Base-by-base conservation (phyloP, 371 early-diverging fungal genomes). In the Mortierella sp. region DNA sequence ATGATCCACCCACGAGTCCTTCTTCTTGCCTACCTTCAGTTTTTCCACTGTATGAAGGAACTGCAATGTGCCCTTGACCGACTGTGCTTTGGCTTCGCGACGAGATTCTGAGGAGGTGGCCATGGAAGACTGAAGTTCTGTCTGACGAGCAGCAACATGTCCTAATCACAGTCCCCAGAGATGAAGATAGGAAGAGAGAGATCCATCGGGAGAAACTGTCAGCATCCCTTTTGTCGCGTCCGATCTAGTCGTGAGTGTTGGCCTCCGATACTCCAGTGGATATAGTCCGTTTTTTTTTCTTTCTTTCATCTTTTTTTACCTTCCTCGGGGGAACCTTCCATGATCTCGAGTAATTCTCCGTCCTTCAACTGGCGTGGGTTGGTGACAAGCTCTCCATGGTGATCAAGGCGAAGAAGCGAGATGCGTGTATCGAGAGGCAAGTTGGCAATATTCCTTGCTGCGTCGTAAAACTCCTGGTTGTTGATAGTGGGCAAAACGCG, bases 21-120 rank as follows among this genome's bases (percentile, higher is more conserved):
- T n/a, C n/a, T n/a, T n/a, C n/a, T n/a, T n/a, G n/a, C n/a, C n/a
- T 85, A 88, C 91, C 85, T 93, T 93, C 19, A 93, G 82, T 29
- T 87, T 88, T 64, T 90, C 89, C 51, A 89, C 86, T 12, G 82
- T 85, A 61, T 90, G 90, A 52, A 92, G 80, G 68, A 93, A 92
- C 19, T 84, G 66, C 18, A 62, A 46, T 63, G 75, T 77, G 19
- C 79, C 79, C 19, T 63, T 77, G 56, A 77, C 63, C 3, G 79
- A 72, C 37, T 47, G 80, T 4, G 61, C 48, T 65, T 68, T 58
- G 4, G 66, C 28, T 18, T 59, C 57, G n/a, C 65, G 68, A 43
- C 55, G 37, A 9, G 65, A 60, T 57, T 69, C 65, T 16, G 52
- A 7, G 16, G 26, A 57, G 0, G 44, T 51, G 16, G 46, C 11